A percentile compares a stretch with the other conserved stretches of the same genome.
Conservation (phyloP, 2,329 filamentous ascomycete species). For the Neofusicoccum cordaticola region DNA sequence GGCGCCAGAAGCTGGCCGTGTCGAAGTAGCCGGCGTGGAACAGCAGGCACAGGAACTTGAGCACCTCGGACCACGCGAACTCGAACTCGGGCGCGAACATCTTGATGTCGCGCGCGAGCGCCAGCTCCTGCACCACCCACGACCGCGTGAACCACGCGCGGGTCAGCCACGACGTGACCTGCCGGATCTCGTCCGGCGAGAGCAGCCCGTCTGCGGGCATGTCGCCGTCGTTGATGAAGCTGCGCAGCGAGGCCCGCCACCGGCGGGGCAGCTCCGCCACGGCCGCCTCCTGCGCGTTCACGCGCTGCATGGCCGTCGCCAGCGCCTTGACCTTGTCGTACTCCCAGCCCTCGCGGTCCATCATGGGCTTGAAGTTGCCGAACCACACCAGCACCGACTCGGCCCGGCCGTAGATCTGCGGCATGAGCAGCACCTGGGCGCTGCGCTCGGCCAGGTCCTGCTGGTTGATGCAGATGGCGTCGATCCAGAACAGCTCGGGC, state of each 20-base stretch:
- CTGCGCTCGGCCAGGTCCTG: background rate
- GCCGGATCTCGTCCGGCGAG: background rate
- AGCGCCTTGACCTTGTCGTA: background rate
- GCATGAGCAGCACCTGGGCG: background rate
- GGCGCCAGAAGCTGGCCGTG: background rate
- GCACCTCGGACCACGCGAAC: conserved; percentile 2
- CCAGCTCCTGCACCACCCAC: conserved; percentile 11
- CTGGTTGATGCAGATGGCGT: conserved; percentile 22
- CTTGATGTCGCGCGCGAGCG: background rate
- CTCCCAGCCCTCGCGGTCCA: background rate
- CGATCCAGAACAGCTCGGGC: conserved; percentile 17
- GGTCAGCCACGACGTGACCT: background rate
- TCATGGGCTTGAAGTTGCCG: background rate
- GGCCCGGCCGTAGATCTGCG: background rate
- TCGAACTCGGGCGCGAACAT: background rate
- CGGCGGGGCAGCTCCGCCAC: background rate
- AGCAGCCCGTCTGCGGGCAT: background rate
- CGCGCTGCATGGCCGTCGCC: background rate
- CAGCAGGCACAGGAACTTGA: conserved; percentile 2
- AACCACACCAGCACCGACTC: background rate
- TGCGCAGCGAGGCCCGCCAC: background rate
- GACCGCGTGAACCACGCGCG: background rate
- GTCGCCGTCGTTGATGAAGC: background rate
- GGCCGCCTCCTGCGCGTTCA: background rate
- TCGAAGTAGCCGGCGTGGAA: conserved; percentile 4